Evolutionary conservation across 2,329 filamentous ascomycete genomes (phyloP).

Genomic region (Aspergillus sp.): DNA sequence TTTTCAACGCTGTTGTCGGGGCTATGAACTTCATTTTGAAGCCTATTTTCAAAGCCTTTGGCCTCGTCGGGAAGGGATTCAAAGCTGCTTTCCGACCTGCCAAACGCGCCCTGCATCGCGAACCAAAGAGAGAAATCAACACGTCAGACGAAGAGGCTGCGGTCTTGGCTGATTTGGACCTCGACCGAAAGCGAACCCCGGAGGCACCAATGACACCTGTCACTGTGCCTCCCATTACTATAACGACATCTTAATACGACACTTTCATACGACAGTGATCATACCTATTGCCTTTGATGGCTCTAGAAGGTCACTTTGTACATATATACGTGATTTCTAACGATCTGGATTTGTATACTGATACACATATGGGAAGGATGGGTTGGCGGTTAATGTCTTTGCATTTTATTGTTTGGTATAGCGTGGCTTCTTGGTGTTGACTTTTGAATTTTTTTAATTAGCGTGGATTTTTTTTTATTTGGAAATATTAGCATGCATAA

Average conservation of each 20-base stretch:
- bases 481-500: no score
- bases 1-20: slow-evolving; percentile 47
- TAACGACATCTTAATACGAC: slow-evolving; percentile 25
- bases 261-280: neutral
- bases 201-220: slow-evolving; percentile 16
- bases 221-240: slow-evolving; percentile 35
- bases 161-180: slow-evolving; percentile 4
- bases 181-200: slow-evolving; percentile 8
- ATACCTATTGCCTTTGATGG: neutral
- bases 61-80: slow-evolving; percentile 20
- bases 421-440: neutral
- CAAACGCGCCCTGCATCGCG: slow-evolving; percentile 1
- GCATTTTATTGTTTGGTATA: no score
- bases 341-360: neutral
- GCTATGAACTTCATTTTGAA: slow-evolving; percentile 50
- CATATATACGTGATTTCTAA: neutral
- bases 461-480: no score
- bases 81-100: slow-evolving; percentile 9
- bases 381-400: no score
- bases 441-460: no score
- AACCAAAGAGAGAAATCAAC: neutral
- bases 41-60: slow-evolving; percentile 29
- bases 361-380: neutral
- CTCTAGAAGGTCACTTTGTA: neutral
- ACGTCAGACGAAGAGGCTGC: slow-evolving; percentile 14